These are phyloP conservation scores for Mrakia hoshinonis DNA, from an alignment of 768 basidiomycete genomes.

Conservation along the genomic window DNA sequence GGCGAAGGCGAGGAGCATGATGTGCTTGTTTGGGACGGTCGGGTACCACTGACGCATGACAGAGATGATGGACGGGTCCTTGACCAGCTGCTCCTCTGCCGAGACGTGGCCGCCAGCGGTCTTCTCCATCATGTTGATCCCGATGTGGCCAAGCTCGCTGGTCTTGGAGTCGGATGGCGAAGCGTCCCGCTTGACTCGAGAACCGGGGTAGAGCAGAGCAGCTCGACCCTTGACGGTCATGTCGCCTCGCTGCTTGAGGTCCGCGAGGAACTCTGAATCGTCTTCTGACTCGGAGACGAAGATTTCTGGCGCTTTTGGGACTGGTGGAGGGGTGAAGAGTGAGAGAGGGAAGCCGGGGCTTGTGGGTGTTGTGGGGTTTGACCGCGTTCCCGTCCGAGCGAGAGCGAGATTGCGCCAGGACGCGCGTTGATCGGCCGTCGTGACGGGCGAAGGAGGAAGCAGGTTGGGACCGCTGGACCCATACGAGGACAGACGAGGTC, in stretches of 20 bases:
- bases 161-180: neutral
- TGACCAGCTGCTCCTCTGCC: neutral
- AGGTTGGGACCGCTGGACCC: neutral
- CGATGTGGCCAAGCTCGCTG: slow-evolving; percentile 6
- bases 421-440: slow-evolving; percentile 1
- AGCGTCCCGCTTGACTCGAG: slow-evolving; percentile 14
- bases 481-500: slow-evolving; percentile 2
- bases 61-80: slow-evolving; percentile 30
- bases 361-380: slow-evolving; percentile 4
- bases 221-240: slow-evolving; percentile 10
- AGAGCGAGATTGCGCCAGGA: neutral
- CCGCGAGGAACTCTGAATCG: slow-evolving; percentile 8
- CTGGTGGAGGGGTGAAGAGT: neutral
- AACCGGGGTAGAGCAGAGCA: slow-evolving; percentile 26
- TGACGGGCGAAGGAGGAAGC: neutral
- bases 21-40: slow-evolving; percentile 62
- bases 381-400: neutral
- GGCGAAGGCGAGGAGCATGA: slow-evolving; percentile 61
- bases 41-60: slow-evolving; percentile 49
- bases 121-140: neutral
- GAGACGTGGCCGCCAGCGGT: neutral
- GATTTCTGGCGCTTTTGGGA: neutral
- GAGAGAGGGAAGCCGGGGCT: neutral
- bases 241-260: slow-evolving; percentile 22
- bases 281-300: neutral